Percentiles rank a stretch among this genome's conserved stretches.
Evolutionary conservation across 1,284 basidiomycete genomes (phyloP).

Genomic region (Papiliotrema laurentii): DNA sequence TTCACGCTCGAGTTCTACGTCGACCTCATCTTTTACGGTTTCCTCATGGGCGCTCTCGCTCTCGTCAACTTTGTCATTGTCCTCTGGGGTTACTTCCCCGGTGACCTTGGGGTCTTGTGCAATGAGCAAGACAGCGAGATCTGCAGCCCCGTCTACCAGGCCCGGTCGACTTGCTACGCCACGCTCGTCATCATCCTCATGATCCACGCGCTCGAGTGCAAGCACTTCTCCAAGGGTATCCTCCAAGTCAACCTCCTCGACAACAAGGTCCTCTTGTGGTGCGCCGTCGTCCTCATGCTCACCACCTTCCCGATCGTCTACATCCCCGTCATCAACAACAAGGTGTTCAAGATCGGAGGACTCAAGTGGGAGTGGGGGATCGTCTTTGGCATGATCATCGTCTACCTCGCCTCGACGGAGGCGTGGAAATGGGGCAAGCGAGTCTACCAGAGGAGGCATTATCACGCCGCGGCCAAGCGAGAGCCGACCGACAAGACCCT

Average conservation of each 20-base stretch:
- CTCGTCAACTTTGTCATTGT: conserved; percentile 57
- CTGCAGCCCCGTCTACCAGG: conserved; percentile 53
- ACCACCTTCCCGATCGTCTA: conserved; percentile 46
- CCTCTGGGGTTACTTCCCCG: conserved; percentile 53
- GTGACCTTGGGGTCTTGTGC: conserved; percentile 53
- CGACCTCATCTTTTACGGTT: conserved; percentile 62
- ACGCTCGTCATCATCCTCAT: conserved; percentile 54
- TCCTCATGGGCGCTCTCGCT: conserved; percentile 58
- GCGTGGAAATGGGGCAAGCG: conserved; percentile 40
- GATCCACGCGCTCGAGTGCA: conserved; percentile 48
- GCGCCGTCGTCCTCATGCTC: conserved; percentile 38
- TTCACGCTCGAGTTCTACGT: conserved; percentile 55
- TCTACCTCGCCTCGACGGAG: conserved; percentile 40
- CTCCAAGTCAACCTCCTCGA: conserved; percentile 55
- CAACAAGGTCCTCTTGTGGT: conserved; percentile 57
- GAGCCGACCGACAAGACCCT: conserved; percentile 36
- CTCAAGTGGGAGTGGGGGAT: conserved; percentile 49
- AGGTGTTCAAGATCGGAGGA: conserved; percentile 41
- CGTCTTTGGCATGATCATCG: conserved; percentile 44
- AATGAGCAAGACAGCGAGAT: conserved; percentile 48
- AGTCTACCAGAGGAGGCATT: conserved; percentile 14
- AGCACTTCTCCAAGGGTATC: conserved; percentile 42
- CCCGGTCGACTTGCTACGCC: conserved; percentile 56
- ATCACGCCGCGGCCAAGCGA: conserved; percentile 5
- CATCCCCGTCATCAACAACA: conserved; percentile 47